These are phyloP conservation scores for Solanum ossicruentum DNA, from an alignment of 257 asterid species.

Conservation along the genomic window DNA sequence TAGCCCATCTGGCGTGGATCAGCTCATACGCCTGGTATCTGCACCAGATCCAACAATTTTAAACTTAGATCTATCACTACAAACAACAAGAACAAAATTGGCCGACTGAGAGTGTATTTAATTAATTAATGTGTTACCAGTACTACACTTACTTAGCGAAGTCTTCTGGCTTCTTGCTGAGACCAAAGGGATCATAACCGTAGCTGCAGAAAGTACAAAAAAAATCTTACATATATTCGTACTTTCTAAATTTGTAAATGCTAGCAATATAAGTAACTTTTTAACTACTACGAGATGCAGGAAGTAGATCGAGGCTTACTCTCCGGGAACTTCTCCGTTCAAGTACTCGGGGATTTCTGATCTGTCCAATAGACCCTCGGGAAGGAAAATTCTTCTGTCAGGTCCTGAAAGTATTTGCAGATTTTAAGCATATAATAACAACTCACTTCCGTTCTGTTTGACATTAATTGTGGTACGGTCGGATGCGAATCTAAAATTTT, in stretches of 20 bases:
- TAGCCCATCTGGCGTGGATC: conserved; percentile 95
- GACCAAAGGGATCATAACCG: conserved; percentile 96
- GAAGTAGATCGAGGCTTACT: conserved; percentile 31
- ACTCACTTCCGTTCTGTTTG: not conserved
- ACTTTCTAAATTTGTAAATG: not conserved
- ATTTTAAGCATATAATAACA: not conserved
- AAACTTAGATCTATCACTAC: not conserved
- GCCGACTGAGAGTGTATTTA: not conserved
- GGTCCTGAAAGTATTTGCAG: conserved; percentile 45
- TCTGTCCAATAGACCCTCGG: conserved; percentile 86
- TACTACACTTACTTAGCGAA: conserved; percentile 53
- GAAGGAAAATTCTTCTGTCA: conserved; percentile 91
- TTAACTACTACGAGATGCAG: not conserved
- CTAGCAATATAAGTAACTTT: not conserved
- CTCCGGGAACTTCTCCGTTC: conserved; percentile 94
- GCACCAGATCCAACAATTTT: not conserved
- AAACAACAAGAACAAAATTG: not conserved
- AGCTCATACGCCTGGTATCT: conserved; percentile 89
- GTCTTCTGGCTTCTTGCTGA: conserved; percentile 87
- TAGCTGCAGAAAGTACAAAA: conserved; percentile 33
- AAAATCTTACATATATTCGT: not conserved
- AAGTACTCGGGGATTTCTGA: conserved; percentile 94
- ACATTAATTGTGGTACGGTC: not conserved
- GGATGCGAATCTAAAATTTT: not conserved
- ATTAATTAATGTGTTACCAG: not conserved